Evolutionary conservation across 306 rosid species (phyloP).

Genomic region (Cicer yamashitae): DNA sequence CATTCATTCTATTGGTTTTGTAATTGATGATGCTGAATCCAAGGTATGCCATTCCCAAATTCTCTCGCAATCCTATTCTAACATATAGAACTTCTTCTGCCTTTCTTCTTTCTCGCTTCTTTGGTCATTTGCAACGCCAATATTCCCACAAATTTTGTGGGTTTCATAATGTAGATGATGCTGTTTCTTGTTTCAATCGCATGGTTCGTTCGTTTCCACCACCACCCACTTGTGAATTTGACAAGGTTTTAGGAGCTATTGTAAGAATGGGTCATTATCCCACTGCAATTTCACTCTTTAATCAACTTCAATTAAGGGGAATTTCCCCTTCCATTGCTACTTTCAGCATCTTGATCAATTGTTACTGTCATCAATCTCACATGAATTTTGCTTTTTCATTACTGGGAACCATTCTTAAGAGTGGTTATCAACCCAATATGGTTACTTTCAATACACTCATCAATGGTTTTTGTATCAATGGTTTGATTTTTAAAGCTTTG

Average conservation of each 20-base stretch:
- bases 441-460: slow-evolving; percentile 47
- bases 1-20: neutral
- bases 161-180: slow-evolving; percentile 37
- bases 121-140: slow-evolving; percentile 34
- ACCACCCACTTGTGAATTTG: slow-evolving; percentile 34
- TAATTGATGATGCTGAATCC: slow-evolving; percentile 29
- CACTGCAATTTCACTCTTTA: slow-evolving; percentile 45
- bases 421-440: slow-evolving; percentile 40
- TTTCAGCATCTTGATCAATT: slow-evolving; percentile 48
- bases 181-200: slow-evolving; percentile 37
- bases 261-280: slow-evolving; percentile 46
- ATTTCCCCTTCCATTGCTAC: slow-evolving; percentile 44
- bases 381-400: slow-evolving; percentile 47
- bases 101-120: slow-evolving; percentile 37
- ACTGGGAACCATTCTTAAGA: slow-evolving; percentile 48
- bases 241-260: slow-evolving; percentile 44
- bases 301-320: slow-evolving; percentile 17
- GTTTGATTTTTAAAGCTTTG: slow-evolving; percentile 35
- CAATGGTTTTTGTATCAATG: slow-evolving; percentile 47
- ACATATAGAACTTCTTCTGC: slow-evolving; percentile 1
- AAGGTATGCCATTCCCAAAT: slow-evolving; percentile 47
- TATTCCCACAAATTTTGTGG: neutral
- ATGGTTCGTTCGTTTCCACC: slow-evolving; percentile 31
- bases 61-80: slow-evolving; percentile 26
- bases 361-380: slow-evolving; percentile 43